Base-by-base conservation (phyloP, 1,284 basidiomycete species). In the Retiboletus flavoniger region DNA sequence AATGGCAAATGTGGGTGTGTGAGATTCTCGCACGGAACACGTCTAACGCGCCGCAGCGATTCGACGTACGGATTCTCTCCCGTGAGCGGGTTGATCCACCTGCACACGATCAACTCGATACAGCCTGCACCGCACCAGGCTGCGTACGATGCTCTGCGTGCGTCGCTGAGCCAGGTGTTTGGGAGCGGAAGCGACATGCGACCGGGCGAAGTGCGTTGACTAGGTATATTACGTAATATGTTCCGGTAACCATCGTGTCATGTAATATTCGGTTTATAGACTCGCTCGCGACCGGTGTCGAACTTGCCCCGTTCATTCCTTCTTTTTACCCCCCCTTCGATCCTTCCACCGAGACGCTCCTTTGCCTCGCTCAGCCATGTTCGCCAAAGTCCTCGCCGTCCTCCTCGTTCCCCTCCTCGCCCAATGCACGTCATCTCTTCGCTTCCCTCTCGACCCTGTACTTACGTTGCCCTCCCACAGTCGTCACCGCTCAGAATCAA, bases 11-110 rank as follows among this genome's bases (percentile, higher is more conserved):
- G 87, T 89, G 64, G 59, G 87, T 80, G 5, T 11, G 41, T 46
- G 42, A 28, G 32, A 32, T 29, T 44, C 45, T 17, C 7, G 19
- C 4, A 17, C 14, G n/a, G 5, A 0, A 9, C 34, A 49, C 2
- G 52, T 11, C 57, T 61, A 14, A 60, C n/a, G 49, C 10, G 26
- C 29, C 8, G 4, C 67, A 90, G 88, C 35, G 78, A 81, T 59
- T 87, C 83, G 51, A 89, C 85, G n/a, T 91, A 91, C 67, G 74
- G 74, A 0, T 90, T 91, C 66, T 88, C 86, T 1, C 84, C 85
- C 0, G 54, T 68, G 8, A 80, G 80, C 0, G 89, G 87, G 3
- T 75, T 83, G 39, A 84, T 91, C 51, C 67, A 80, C 40, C 61
- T 76, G 44, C 89, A 91, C 63, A 76, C 74, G 35, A 74, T 91